Conservation (phyloP, 2,329 filamentous ascomycete species). For the Mollisiaceae sp. region DNA sequence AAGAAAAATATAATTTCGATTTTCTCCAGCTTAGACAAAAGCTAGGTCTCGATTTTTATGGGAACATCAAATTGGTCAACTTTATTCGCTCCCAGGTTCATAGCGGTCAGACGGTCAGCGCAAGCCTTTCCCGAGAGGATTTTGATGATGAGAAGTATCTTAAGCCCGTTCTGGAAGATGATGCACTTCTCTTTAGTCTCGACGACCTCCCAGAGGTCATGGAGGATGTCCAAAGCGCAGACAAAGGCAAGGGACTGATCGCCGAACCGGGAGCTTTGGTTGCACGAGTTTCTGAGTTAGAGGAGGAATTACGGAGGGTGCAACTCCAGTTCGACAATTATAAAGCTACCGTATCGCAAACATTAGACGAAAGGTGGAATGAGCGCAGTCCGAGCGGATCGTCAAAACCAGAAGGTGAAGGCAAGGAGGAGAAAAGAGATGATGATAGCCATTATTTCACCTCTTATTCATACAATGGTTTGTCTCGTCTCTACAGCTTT, state of each 20-base stretch:
- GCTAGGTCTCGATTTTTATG: constrained; percentile 72
- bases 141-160: constrained; percentile 83
- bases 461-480: constrained; percentile 71
- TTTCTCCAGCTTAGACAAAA: constrained; percentile 63
- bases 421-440: constrained; percentile 49
- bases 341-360: constrained; percentile 46
- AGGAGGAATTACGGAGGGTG: constrained; percentile 45
- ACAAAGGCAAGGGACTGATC: constrained; percentile 37
- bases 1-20: constrained; percentile 69
- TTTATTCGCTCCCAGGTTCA: constrained; percentile 58
- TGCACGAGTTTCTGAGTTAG: constrained; percentile 45
- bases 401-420: constrained; percentile 55
- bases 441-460: constrained; percentile 66
- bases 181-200: constrained; percentile 84
- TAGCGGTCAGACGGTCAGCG: constrained; percentile 46
- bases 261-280: constrained; percentile 36
- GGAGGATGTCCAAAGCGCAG: constrained; percentile 42
- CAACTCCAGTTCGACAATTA: constrained; percentile 49
- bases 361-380: constrained; percentile 47
- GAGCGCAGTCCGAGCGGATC: constrained; percentile 47
- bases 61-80: constrained; percentile 76
- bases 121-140: constrained; percentile 60
- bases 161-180: constrained; percentile 84
- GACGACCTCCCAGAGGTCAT: constrained; percentile 71
- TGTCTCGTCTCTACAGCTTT: constrained; percentile 20